Evolutionary conservation across 2,329 filamentous ascomycete genomes (phyloP), one percentile per base, ranked within the genome.

Genomic region (Ophiocordyceps australis): DNA sequence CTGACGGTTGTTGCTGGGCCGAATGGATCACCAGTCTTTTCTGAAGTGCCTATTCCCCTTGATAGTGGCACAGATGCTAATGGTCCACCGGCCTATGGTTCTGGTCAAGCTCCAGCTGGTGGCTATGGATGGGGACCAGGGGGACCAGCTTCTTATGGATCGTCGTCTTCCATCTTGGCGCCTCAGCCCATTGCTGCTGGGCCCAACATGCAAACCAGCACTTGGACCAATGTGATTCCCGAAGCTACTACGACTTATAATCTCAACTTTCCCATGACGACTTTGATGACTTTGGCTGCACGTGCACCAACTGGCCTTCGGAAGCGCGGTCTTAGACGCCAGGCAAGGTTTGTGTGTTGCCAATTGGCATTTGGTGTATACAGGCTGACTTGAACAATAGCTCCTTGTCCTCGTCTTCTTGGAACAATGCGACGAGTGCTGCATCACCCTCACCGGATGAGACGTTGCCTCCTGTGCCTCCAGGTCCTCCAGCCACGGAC

Each of bases 201-300:
- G 24, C 35, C 36, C 3, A 34, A 34, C 7, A 30, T 52, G 4
- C 37, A 44, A 13, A 55, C 50, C 7, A 46, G 43, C 25, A 54
- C 49, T 13, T 53, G 50, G 46, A 43, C 45, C 28, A 55, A 55
- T 17, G 27, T 54, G 24, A 47, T 55, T 15, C 36, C 40, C 2
- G 47, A 49, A 22, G 37, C 41, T 17, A 55, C 50, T 3, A 55
- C 52, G 5, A 54, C 52, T 2, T 52, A 52, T 31, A 52, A 47
- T 2, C 36, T 53, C 27, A 43, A 47, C 28, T 53, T 50, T 25
- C 49, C 49, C 16, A 33, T 54, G 20, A 53, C 50, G 4, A 54
- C 50, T 1, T 32, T 54, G 33, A 42, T 39, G 7, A 52, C 47
- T n/a, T 24, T 51, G 13, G 37, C 43, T 10, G 32, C 43, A 17